phyloP scores from a whole-genome alignment of 1,284 basidiomycete species.

The Heliocybe sulcata region DNA sequence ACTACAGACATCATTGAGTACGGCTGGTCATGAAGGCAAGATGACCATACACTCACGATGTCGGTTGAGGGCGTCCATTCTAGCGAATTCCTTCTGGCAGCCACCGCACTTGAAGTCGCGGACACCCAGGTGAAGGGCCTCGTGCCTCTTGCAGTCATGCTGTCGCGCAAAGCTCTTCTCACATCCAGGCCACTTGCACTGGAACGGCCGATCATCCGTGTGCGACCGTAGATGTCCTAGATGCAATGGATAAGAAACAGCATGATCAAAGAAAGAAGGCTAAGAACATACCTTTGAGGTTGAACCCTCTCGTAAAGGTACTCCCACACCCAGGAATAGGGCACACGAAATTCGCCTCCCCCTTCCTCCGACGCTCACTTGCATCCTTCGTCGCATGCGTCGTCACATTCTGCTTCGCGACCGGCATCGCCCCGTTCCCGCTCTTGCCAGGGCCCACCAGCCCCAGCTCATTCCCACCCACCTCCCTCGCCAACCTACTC shows the following conservation, averaged over 20 bases:
- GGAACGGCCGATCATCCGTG: conserved; percentile 77
- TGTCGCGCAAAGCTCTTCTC: conserved; percentile 80
- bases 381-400: conserved; percentile 70
- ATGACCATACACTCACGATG: conserved; percentile 46
- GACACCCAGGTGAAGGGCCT: conserved; percentile 72
- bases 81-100: conserved; percentile 70
- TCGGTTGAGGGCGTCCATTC: conserved; percentile 75
- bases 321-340: conserved; percentile 74
- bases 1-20: conserved; percentile 23
- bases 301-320: conserved; percentile 79
- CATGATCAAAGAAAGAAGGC: conserved; percentile 9
- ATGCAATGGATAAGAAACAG: conserved; percentile 6
- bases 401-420: conserved; percentile 58
- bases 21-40: background rate
- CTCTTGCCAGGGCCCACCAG: conserved; percentile 7
- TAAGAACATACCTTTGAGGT: conserved; percentile 56
- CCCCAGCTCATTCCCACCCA: background rate
- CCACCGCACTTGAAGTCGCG: conserved; percentile 73
- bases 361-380: conserved; percentile 63
- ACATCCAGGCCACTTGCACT: conserved; percentile 82
- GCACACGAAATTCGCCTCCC: conserved; percentile 68
- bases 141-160: conserved; percentile 81
- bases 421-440: conserved; percentile 6
- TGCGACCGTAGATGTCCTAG: conserved; percentile 77
- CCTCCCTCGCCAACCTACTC: background rate